Evolutionary conservation across 257 asterid species (phyloP), one percentile per base, ranked within the genome.

Genomic region (Nicotiana undulata): DNA sequence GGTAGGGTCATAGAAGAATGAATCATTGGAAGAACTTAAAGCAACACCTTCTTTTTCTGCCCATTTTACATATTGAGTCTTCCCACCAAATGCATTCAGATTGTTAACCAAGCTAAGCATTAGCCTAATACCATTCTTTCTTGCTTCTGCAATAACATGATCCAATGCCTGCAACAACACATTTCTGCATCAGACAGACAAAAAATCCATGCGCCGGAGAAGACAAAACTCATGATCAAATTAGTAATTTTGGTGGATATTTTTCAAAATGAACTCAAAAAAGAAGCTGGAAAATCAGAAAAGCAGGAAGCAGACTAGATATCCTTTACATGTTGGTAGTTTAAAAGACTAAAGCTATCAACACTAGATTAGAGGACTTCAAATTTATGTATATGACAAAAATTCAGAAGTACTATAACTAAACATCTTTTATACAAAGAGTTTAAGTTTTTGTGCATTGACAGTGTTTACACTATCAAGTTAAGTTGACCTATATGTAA

Each of bases 11-110:
- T 93, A 95, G 88, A 92, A 95, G 89, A 93, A 95, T 18, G 99
- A 95, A 86, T 95, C 99, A 13, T 93, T 95, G 2, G 99, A 95
- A 83, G 98, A 89, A 86, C 98, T 95, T 80, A 95, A 82, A 58
- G 91, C 97, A 53, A 93, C 92, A 52, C 97, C 98, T 82, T 95
- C 99, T 79, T 94, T 97, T 97, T 97, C 94, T 1, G 99, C 99
- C 99, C 99, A 95, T 88, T 93, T 92, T 17, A 95, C 97, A 83
- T 93, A 95, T 78, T 91, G 98, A 6, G 97, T 93, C 82, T 93
- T 95, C 40, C 99, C 99, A 68, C 99, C 99, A 59, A 90, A 95
- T 53, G 98, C 99, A 79, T 91, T 92, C 89, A 95, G 91, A 86
- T 95, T 95, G 85, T 95, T 95, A 29, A 95, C 98, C 87, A 95